phyloP scores from a whole-genome alignment of 345 rosid species.

The Bruguiera parviflora region DNA sequence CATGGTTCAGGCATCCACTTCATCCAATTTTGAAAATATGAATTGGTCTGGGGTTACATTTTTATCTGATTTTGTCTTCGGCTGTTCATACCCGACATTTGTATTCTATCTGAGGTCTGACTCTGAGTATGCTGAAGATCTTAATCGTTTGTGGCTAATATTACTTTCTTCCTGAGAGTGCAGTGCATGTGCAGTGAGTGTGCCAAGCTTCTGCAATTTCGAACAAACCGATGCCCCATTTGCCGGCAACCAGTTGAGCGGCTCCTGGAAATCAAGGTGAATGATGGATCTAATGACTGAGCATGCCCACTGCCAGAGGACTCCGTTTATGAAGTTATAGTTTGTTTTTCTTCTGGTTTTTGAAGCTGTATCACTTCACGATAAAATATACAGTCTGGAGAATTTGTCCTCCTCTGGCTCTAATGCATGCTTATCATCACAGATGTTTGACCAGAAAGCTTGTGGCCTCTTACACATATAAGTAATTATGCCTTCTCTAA shows the following conservation, averaged over 20 bases:
- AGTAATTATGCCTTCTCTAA: too few relatives aligned
- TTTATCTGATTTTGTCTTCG: background rate
- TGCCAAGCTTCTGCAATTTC: constrained; percentile 48
- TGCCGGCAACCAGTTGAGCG: constrained; percentile 52
- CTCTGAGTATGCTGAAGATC: background rate
- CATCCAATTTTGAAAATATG: too few relatives aligned
- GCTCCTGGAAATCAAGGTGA: constrained; percentile 51
- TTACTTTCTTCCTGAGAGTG: constrained; percentile 12
- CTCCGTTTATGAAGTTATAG: background rate
- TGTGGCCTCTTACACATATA: too few relatives aligned
- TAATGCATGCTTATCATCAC: background rate
- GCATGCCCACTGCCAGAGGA: background rate
- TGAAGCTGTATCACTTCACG: background rate
- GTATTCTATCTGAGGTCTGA: background rate
- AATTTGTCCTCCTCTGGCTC: background rate
- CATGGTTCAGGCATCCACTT: too few relatives aligned
- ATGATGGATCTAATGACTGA: constrained; percentile 27
- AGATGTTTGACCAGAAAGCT: background rate
- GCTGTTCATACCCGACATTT: background rate
- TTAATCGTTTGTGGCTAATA: background rate
- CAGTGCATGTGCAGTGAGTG: constrained; percentile 60
- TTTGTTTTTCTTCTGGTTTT: background rate
- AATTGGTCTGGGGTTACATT: too few relatives aligned
- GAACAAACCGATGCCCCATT: constrained; percentile 49
- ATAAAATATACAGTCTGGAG: background rate